phyloP scores from a whole-genome alignment of 768 basidiomycete species.

The Naganishia vishniacii region DNA sequence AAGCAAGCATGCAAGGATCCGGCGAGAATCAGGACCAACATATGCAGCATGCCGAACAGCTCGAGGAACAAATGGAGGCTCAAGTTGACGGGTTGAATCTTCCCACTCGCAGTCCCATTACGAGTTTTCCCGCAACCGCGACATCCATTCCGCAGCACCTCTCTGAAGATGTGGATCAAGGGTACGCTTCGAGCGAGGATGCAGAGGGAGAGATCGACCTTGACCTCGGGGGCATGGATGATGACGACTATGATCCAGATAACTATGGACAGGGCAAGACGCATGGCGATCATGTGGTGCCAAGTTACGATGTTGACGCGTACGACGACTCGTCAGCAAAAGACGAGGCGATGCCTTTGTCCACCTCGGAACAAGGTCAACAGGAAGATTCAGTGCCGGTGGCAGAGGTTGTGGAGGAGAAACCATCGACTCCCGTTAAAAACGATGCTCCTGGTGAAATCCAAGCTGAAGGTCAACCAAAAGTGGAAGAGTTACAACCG shows the following conservation, averaged over 20 bases:
- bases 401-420: neutral
- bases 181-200: slow-evolving; percentile 20
- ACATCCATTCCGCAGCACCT: neutral
- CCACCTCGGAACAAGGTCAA: neutral
- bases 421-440: neutral
- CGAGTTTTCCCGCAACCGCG: neutral
- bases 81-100: neutral
- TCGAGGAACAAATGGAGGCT: slow-evolving; percentile 14
- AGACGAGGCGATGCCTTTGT: slow-evolving; percentile 6
- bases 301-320: slow-evolving; percentile 1
- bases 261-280: neutral
- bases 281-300: neutral
- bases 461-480: neutral
- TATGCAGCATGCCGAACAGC: slow-evolving; percentile 14
- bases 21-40: neutral
- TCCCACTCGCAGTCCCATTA: neutral
- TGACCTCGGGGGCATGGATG: slow-evolving; percentile 20
- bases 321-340: slow-evolving; percentile 15
- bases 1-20: neutral
- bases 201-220: slow-evolving; percentile 27
- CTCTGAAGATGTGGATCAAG: neutral
- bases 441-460: neutral
- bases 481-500: neutral
- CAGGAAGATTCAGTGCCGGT: neutral
- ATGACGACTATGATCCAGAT: slow-evolving; percentile 13